phyloP scores from a whole-genome alignment of 2,329 filamentous ascomycete genomes.

The Grosmannia penicillata region DNA sequence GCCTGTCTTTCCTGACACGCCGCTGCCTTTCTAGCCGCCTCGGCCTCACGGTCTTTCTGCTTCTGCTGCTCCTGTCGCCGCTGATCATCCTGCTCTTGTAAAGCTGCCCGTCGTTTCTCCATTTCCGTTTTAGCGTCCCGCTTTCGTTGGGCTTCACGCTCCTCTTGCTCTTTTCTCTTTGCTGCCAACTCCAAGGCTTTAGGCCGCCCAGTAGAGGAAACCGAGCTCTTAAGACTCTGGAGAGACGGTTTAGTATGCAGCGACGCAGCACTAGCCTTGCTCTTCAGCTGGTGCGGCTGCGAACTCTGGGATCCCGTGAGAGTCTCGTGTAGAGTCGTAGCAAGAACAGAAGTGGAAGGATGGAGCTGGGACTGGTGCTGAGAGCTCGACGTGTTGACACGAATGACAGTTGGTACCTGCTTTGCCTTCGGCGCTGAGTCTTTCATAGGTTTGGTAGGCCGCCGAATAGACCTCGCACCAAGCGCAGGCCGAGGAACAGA shows the following conservation, averaged over 20 bases:
- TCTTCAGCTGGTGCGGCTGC: conserved; percentile 31
- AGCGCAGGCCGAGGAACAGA: conserved; percentile 27
- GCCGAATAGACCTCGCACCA: conserved; percentile 37
- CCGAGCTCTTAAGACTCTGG: conserved; percentile 49
- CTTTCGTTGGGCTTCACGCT: conserved; percentile 63
- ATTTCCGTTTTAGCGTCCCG: conserved; percentile 69
- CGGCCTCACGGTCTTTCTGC: conserved; percentile 30
- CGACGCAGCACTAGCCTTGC: conserved; percentile 54
- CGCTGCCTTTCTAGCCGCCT: conserved; percentile 45
- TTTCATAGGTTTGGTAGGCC: conserved; percentile 48
- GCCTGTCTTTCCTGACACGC: conserved; percentile 37
- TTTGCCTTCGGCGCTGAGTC: conserved; percentile 43
- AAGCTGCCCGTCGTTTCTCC: conserved; percentile 58
- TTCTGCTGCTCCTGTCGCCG: conserved; percentile 46
- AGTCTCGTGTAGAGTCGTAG: conserved; percentile 44
- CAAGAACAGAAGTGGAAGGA: conserved; percentile 40
- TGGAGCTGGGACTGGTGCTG: conserved; percentile 42
- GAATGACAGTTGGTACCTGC: conserved; percentile 56
- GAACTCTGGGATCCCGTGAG: conserved; percentile 22
- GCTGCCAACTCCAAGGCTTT: conserved; percentile 64
- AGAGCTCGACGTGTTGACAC: conserved; percentile 49
- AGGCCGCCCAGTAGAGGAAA: conserved; percentile 47
- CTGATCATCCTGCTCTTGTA: conserved; percentile 46
- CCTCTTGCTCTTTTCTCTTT: conserved; percentile 73
- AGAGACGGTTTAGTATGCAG: conserved; percentile 42